phyloP scores from a whole-genome alignment of 148 eudicot genomes.

The Oxyria digyna region DNA sequence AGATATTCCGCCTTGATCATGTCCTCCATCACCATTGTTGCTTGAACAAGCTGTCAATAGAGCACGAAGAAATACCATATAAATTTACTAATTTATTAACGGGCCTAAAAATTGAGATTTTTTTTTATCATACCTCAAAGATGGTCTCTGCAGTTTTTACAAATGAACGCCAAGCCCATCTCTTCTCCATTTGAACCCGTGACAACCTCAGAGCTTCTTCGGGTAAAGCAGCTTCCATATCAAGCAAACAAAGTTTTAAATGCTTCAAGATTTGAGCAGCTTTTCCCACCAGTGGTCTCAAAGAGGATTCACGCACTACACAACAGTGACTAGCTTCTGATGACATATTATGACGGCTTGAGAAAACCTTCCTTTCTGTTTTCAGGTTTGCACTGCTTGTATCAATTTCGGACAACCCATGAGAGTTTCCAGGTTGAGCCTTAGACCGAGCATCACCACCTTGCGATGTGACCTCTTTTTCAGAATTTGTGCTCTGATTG shows the following conservation, averaged over 20 bases:
- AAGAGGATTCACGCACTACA: constrained; percentile 35
- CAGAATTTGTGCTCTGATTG: constrained; percentile 19
- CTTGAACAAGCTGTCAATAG: constrained; percentile 51
- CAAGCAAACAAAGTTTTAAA: constrained; percentile 52
- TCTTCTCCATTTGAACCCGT: constrained; percentile 26
- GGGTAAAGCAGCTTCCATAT: constrained; percentile 68
- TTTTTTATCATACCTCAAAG: constrained; percentile 49
- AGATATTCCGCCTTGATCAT: constrained; percentile 57
- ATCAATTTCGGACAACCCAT: neutral
- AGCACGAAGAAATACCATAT: neutral
- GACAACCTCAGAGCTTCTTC: constrained; percentile 38
- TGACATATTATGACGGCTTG: constrained; percentile 8
- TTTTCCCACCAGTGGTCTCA: constrained; percentile 43
- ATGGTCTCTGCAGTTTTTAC: constrained; percentile 49
- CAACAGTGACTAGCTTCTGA: constrained; percentile 13
- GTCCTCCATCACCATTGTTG: constrained; percentile 53
- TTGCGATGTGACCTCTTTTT: constrained; percentile 11
- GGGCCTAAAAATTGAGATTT: no score
- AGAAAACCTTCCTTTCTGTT: constrained; percentile 17
- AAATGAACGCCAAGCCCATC: constrained; percentile 55
- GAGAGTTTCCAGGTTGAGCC: constrained; percentile 8
- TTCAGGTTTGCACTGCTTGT: constrained; percentile 9
- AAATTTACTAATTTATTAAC: no score
- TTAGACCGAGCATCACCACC: constrained; percentile 8
- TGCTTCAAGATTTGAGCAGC: constrained; percentile 33